phyloP scores from a whole-genome alignment of 164 flowering plant species.

The Stephania yunnanensis region DNA sequence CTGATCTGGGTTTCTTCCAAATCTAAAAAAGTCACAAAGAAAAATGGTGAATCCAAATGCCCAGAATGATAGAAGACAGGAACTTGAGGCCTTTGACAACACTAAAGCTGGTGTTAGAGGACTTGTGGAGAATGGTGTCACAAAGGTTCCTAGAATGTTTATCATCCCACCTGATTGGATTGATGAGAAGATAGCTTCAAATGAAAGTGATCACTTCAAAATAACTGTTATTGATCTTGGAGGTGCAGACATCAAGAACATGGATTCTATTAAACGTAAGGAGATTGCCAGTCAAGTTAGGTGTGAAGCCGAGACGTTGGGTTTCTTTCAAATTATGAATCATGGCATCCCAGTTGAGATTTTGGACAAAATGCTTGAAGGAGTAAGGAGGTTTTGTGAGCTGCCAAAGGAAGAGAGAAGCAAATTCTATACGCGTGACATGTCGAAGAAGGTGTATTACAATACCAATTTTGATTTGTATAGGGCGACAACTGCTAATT shows the following conservation, averaged over 20 bases:
- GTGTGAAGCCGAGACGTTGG: slow-evolving; percentile 18
- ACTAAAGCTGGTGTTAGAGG: slow-evolving; percentile 12
- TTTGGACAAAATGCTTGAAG: slow-evolving; percentile 16
- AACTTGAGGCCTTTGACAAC: too few species aligned
- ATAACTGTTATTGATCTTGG: slow-evolving; percentile 21
- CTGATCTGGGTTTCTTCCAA: too few species aligned
- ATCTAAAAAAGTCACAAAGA: too few species aligned
- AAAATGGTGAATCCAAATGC: too few species aligned
- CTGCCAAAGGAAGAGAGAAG: slow-evolving; percentile 14
- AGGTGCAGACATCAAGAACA: neutral
- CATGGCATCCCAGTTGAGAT: slow-evolving; percentile 15
- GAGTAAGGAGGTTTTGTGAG: slow-evolving; percentile 9
- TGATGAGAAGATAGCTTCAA: neutral
- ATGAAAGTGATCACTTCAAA: neutral
- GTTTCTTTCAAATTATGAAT: slow-evolving; percentile 21
- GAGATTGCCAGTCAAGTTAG: slow-evolving; percentile 5
- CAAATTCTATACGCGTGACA: slow-evolving; percentile 2
- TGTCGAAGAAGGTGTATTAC: neutral
- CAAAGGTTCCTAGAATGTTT: slow-evolving; percentile 22
- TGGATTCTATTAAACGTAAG: neutral
- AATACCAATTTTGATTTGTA: slow-evolving; percentile 9
- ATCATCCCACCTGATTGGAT: slow-evolving; percentile 17
- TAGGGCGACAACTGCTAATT: slow-evolving; percentile 9
- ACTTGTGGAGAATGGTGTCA: slow-evolving; percentile 22
- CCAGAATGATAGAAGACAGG: too few species aligned